Evolutionary conservation across 495 filamentous ascomycete species (phyloP), one percentile per base, ranked within the genome.

Genomic region (Massariosphaeria phaeospora): DNA sequence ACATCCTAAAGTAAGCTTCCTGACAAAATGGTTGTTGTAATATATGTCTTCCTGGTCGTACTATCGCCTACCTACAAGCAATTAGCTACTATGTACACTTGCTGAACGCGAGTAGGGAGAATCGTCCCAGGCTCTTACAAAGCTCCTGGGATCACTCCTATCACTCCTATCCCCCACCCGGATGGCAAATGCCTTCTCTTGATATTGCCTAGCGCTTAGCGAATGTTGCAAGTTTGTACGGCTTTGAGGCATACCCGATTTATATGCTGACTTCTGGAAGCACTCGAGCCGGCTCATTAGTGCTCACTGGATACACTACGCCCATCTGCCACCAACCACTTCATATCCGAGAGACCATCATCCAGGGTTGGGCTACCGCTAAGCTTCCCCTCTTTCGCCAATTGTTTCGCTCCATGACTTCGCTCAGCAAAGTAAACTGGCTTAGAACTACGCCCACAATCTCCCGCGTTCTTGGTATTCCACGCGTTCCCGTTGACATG

Each of bases 401-500:
- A 36, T 52, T 71, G 15, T 43, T 48, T 26, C 40, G 54, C n/a
- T 58, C 60, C 3, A 30, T 71, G 8, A 68, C 65, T 11, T 49
- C 61, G 41, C 50, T 71, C 4, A 33, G 36, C 9, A 68, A 68
- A 24, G 67, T 73, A 12, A 69, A 72, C 15, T 93, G 84, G 81
- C 62, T 80, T 0, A 75, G 75, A 17, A 75, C 76, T 10, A 83
- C 77, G 45, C 76, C 84, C 0, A 76, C 77, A 0, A 70, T 84
- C 4, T 70, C 71, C 12, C 70, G 72, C 3, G 62, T 86, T 0
- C 72, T 84, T 13, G 84, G 82, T 6, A 88, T 82, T 52, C 80
- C 85, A 0, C 74, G 78, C 1, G 69, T 79, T 9, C 81, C 82
- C 2, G 63, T 79, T 1, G 75, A 84, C 62, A 85, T 85, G 31